Evolutionary conservation across 177 flowering plant species (phyloP), one percentile per base, ranked within the genome.

Genomic region (Tripterygium wilfordii): DNA sequence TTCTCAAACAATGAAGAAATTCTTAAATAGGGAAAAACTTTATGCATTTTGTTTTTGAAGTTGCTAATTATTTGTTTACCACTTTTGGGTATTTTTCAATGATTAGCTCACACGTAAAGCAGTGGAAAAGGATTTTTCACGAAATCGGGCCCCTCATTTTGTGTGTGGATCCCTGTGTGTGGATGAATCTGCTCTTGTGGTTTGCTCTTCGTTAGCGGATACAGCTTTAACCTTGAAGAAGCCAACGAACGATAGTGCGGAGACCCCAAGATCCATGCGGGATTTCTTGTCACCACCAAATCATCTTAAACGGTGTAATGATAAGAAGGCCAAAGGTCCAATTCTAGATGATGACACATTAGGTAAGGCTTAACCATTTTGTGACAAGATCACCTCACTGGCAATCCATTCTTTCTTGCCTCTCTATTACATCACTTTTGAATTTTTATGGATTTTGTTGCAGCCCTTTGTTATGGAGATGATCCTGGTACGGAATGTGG

Each of bases 41-140:
- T n/a, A n/a, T n/a, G n/a, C n/a, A n/a, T n/a, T n/a, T n/a, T n/a
- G n/a, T n/a, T 30, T 30, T 30, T 6, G 7, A 30, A 30, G 33
- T 40, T 40, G 4, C n/a, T 22, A 8, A 40, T 16, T 23, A 23
- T 14, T 23, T 2, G 13, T 42, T 23, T 24, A 6, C 30, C 16
- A 4, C 14, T 35, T 35, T 35, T 35, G 4, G 7, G 3, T 35
- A 13, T 1, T 12, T 18, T 47, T 19, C 24, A 52, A 15, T 55
- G 20, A 49, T 47, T 71, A 88, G 96, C 84, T 86, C 18, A 80
- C 89, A 21, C 40, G 64, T 3, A 85, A 76, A 65, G 80, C 76
- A 27, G 88, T 83, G 67, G 90, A 82, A 32, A 84, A 72, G 54
- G 83, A 82, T 50, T 61, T 71, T 33, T n/a, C 53, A 8, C 59